A percentile compares a stretch with the other conserved stretches of the same genome.
Conservation (phyloP, 2,329 filamentous ascomycete genomes). For the Hypocrella siamensis region DNA sequence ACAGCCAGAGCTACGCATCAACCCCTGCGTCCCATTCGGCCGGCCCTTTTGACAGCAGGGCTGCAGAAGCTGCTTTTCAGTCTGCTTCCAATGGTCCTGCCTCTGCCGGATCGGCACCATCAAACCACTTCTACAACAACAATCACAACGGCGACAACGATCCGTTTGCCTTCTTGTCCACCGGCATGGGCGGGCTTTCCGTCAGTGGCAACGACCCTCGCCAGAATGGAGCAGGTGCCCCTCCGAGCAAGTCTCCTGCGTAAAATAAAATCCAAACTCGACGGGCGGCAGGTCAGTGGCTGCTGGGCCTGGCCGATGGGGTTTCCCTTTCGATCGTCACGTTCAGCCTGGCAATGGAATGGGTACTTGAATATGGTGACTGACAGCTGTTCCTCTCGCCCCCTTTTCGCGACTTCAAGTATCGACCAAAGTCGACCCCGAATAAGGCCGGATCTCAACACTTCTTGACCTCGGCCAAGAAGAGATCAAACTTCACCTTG, state of each 20-base stretch:
- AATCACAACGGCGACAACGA: conserved; percentile 58
- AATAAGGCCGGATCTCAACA: no score
- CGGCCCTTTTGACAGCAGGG: conserved; percentile 81
- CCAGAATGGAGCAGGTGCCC: conserved; percentile 43
- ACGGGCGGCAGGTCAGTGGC: no score
- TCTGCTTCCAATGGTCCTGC: conserved; percentile 70
- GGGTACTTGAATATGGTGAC: no score
- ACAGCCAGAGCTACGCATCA: conserved; percentile 59
- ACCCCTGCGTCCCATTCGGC: conserved; percentile 67
- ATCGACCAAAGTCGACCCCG: no score
- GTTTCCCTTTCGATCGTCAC: no score
- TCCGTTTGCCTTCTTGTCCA: conserved; percentile 66
- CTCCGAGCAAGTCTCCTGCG: conserved; percentile 43
- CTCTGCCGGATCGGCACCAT: conserved; percentile 58
- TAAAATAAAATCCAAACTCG: conserved; percentile 24
- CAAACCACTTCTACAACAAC: conserved; percentile 29
- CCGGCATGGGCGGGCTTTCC: conserved; percentile 55
- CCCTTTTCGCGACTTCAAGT: no score
- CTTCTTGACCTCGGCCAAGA: no score
- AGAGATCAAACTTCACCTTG: no score
- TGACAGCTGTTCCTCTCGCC: no score
- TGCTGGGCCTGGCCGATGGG: no score
- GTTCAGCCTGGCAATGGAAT: no score
- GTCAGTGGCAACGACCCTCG: conserved; percentile 51
- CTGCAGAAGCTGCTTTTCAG: conserved; percentile 87